A percentile compares a stretch with the other conserved stretches of the same genome.
Conservation (phyloP, 2,329 filamentous ascomycete species). For the Myriosclerotinia curreyana region DNA sequence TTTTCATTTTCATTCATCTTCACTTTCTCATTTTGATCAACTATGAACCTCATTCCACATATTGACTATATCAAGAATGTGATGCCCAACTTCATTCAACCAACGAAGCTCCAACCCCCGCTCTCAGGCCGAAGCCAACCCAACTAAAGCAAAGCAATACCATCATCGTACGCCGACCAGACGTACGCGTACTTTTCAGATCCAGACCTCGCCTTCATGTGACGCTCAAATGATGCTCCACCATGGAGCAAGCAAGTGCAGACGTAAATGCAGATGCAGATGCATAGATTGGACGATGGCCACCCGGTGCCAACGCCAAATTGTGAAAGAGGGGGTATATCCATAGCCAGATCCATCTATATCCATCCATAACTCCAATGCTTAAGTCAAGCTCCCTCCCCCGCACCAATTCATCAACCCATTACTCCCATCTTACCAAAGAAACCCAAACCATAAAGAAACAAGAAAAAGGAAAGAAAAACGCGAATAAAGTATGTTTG, state of each 20-base stretch:
- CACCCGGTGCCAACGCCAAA: constrained; percentile 3
- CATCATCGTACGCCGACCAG: too few relatives aligned
- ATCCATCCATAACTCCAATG: constrained; percentile 7
- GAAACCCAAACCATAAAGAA: background rate
- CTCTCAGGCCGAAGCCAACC: too few relatives aligned
- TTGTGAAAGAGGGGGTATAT: constrained; percentile 4
- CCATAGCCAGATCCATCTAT: constrained; percentile 12
- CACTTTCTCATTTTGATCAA: too few relatives aligned
- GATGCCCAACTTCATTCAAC: too few relatives aligned
- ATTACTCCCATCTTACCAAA: background rate
- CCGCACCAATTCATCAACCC: background rate
- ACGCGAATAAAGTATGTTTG: background rate
- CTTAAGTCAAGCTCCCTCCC: background rate
- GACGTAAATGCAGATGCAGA: background rate
- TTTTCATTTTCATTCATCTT: too few relatives aligned
- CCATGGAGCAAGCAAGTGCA: too few relatives aligned
- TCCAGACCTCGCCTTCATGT: background rate
- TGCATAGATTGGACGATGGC: background rate
- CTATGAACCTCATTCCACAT: too few relatives aligned
- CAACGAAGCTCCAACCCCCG: too few relatives aligned
- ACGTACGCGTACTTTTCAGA: too few relatives aligned
- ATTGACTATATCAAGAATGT: too few relatives aligned
- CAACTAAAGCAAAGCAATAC: too few relatives aligned
- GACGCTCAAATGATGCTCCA: too few relatives aligned
- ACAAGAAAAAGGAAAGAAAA: background rate